phyloP scores from a whole-genome alignment of 108 stramenopile species.

The Stephanodiscus minutulus region DNA sequence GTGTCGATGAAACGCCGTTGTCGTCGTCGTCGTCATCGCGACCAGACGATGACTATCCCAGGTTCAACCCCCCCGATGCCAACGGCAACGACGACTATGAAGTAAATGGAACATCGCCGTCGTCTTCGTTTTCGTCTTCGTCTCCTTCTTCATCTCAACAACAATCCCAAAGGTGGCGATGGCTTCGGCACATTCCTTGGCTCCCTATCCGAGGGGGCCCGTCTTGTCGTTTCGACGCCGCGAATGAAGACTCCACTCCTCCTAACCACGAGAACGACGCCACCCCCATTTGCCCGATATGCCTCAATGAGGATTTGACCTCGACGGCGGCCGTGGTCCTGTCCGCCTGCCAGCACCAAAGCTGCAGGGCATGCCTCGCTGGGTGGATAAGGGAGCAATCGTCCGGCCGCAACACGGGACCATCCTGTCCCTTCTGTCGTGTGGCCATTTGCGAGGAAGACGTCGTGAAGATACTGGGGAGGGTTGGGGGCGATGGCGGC shows the following conservation, averaged over 20 bases:
- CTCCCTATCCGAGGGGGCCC: not conserved
- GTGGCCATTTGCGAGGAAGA: conserved; percentile 16
- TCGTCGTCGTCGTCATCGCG: too few species aligned
- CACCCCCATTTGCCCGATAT: not conserved
- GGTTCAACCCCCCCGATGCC: too few species aligned
- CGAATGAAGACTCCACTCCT: not conserved
- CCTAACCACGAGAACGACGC: not conserved
- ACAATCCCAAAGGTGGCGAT: too few species aligned
- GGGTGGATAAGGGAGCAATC: conserved; percentile 30
- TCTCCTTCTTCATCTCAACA: too few species aligned
- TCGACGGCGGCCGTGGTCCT: not conserved
- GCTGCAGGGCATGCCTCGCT: conserved; percentile 15
- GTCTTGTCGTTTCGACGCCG: too few species aligned
- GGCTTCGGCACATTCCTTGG: too few species aligned
- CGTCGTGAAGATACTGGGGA: conserved; percentile 6
- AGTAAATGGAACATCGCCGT: too few species aligned
- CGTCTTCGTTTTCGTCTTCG: too few species aligned
- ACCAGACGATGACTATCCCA: too few species aligned
- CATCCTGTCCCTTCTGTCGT: conserved; percentile 24
- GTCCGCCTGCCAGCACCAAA: conserved; percentile 17
- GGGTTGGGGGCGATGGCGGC: not conserved
- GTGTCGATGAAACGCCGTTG: too few species aligned
- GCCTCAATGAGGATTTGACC: not conserved
- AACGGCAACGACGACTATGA: too few species aligned
- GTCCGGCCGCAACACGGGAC: conserved; percentile 12